phyloP scores from a whole-genome alignment of 2,329 filamentous ascomycete genomes.

The Fusarium redolens region DNA sequence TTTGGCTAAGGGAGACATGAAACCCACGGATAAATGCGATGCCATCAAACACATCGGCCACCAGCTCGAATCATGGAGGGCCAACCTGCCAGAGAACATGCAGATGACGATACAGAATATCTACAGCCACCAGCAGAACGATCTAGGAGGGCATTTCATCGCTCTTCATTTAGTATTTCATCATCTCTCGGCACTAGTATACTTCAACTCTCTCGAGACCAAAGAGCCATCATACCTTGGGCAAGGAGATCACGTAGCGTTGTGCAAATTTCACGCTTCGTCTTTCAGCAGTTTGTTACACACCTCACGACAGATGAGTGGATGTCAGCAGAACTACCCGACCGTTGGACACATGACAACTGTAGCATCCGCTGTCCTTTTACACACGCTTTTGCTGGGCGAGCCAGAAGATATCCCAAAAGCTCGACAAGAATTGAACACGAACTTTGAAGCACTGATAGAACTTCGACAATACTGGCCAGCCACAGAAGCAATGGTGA shows the following conservation, averaged over 20 bases:
- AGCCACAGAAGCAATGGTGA: neutral
- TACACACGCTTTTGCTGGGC: neutral
- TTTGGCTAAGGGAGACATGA: neutral
- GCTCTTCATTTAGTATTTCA: neutral
- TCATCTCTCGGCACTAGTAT: neutral
- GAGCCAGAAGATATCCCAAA: neutral
- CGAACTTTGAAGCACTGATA: neutral
- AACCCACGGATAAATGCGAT: neutral
- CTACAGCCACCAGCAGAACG: neutral
- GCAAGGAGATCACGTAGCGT: neutral
- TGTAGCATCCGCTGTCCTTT: neutral
- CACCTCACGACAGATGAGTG: neutral
- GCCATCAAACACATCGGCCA: neutral
- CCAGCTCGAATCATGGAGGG: neutral
- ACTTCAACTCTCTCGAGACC: conserved; percentile 5
- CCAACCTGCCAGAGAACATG: neutral
- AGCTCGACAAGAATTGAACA: neutral
- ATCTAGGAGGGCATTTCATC: neutral
- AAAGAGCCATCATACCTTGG: neutral
- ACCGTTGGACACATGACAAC: conserved; percentile 4
- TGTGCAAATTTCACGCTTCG: conserved; percentile 1
- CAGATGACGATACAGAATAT: conserved; percentile 2
- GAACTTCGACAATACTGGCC: conserved; percentile 1
- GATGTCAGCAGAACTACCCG: neutral
- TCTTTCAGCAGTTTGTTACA: conserved; percentile 1